Base-by-base conservation (phyloP, 2,329 filamentous ascomycete genomes). In the Trichophyton rubrum region DNA sequence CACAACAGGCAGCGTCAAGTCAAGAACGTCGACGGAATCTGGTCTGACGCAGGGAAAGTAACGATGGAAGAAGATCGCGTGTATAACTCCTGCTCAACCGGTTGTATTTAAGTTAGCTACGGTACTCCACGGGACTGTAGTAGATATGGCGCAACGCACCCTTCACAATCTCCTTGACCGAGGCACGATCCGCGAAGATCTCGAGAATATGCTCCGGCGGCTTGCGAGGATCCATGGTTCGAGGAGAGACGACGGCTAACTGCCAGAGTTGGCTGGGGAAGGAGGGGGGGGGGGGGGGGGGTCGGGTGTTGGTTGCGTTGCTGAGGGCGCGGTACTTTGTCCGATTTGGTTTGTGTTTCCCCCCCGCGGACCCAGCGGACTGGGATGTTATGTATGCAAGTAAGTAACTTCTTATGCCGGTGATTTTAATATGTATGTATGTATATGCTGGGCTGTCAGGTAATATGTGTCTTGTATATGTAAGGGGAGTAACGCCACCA, bases 21-120 rank as follows among this genome's bases (percentile, higher is more conserved):
- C 91, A 66, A 96, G 85, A 64, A 96, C 85, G 71, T 96, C 91
- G 76, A 90, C 86, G 64, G 89, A 90, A 64, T 84, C 83, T 4
- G 93, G 92, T 47, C 83, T 79, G 67, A 96, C 82, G 62, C 89
- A 86, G 61, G 90, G 90, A 79, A 97, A 96, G 82, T 92, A 95
- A 70, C 93, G 88, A 78, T 96, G 91, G 82, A 97, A 97, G 84
- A 97, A 99, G 73, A 97, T 96, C 58, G 91, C 95, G 74, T 96
- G 91, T 57, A 97, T 82, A 72, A 96, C 88, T 65, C 88, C 92
- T 95, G 20, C 33, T 38, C 27, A 47, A 20, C 43, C 43, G 11
- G 20, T 43, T 43, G 40, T 43, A 38, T 4, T 38, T 38, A 38
- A 38, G 8, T 38, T 13, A 38, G 33, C 33, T 38, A 6, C 33